phyloP scores from a whole-genome alignment of 192 early-diverging fungal species.

The Piromyces finnis region DNA sequence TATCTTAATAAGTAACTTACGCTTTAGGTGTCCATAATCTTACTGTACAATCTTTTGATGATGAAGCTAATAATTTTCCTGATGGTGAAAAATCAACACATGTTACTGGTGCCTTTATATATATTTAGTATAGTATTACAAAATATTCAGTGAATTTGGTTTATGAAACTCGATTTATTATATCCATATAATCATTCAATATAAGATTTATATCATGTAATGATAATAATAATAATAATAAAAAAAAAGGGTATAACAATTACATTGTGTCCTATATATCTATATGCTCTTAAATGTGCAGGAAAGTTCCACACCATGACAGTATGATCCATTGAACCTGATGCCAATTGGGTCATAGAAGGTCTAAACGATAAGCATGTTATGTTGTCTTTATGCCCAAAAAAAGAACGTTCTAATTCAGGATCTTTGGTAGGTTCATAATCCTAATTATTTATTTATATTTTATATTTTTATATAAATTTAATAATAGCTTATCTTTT shows the following conservation, averaged over 20 bases:
- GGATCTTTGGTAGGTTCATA: conserved; percentile 7
- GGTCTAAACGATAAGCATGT: conserved; percentile 33
- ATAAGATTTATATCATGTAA: no score
- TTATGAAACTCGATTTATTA: no score
- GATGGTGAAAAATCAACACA: conserved; percentile 27
- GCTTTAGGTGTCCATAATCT: conserved; percentile 42
- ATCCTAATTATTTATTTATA: neutral
- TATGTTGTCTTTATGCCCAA: conserved; percentile 36
- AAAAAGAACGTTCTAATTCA: conserved; percentile 31
- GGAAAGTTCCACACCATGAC: conserved; percentile 54
- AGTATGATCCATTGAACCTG: conserved; percentile 25
- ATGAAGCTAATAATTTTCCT: conserved; percentile 29
- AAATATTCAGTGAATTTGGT: no score
- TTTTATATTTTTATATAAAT: no score
- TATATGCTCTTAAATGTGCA: conserved; percentile 30
- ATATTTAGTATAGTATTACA: no score
- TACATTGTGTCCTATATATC: conserved; percentile 41
- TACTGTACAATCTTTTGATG: conserved; percentile 29
- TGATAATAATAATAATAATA: no score
- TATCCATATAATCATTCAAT: no score
- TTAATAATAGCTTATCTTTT: no score
- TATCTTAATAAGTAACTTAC: conserved; percentile 9
- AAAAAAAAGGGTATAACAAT: neutral
- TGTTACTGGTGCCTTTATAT: conserved; percentile 24
- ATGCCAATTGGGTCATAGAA: conserved; percentile 33